phyloP scores from a whole-genome alignment of 306 rosid species.

The Begonia loranthoides region DNA sequence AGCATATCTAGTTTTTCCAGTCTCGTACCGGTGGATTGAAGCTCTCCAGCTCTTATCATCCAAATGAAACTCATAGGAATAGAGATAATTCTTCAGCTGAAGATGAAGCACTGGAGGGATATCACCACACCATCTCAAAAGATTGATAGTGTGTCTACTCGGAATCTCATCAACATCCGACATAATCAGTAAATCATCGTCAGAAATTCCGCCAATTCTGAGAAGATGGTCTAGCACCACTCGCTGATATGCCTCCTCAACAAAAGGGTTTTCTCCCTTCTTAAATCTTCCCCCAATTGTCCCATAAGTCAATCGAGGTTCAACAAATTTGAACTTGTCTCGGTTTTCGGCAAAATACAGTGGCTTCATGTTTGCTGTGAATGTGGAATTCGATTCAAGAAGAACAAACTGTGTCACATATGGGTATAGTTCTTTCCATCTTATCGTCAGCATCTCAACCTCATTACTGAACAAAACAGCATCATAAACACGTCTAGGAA shows the following conservation, averaged over 20 bases:
- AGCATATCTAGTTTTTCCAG: slow-evolving; percentile 68
- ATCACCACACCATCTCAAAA: slow-evolving; percentile 92
- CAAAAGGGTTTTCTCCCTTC: slow-evolving; percentile 89
- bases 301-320: slow-evolving; percentile 74
- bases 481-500: slow-evolving; percentile 89
- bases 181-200: slow-evolving; percentile 94
- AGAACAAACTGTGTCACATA: slow-evolving; percentile 75
- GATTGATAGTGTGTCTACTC: slow-evolving; percentile 89
- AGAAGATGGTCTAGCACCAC: slow-evolving; percentile 86
- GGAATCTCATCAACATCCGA: slow-evolving; percentile 99
- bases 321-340: slow-evolving; percentile 58
- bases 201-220: slow-evolving; percentile 70
- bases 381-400: slow-evolving; percentile 91
- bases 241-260: slow-evolving; percentile 98
- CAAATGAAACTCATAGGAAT: slow-evolving; percentile 75
- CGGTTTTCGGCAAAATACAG: slow-evolving; percentile 43
- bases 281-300: slow-evolving; percentile 66
- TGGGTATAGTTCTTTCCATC: slow-evolving; percentile 93
- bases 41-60: slow-evolving; percentile 98
- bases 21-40: slow-evolving; percentile 65
- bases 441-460: slow-evolving; percentile 67
- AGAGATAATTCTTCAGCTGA: slow-evolving; percentile 81
- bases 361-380: slow-evolving; percentile 72
- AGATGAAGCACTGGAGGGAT: slow-evolving; percentile 67
- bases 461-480: slow-evolving; percentile 95